Evolutionary conservation across 1,284 basidiomycete genomes (phyloP), one percentile per base, ranked within the genome.

Genomic region (Heimioporus retisporus): DNA sequence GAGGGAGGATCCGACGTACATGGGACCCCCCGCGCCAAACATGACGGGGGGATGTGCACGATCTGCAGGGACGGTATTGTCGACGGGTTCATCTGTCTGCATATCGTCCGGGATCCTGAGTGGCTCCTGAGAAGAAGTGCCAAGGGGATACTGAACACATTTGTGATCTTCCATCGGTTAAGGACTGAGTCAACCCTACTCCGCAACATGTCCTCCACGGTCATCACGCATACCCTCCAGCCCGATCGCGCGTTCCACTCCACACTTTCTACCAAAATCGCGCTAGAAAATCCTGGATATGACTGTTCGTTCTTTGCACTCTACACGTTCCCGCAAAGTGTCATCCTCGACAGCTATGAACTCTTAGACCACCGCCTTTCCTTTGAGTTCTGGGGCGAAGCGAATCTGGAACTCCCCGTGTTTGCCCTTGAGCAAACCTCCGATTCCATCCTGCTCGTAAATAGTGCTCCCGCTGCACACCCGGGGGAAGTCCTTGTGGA

Each of bases 11-110:
- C 23, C 6, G 40, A 68, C 78, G 25, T 55, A 78, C 77, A 80
- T 74, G 50, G 79, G 78, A 8, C 77, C 77, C 25, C 79, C 77
- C 31, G 77, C 77, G 14, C 77, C 78, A 55, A 78, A 78, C 56
- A 78, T 63, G 65, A 69, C 54, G 2, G 77, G 77, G 10, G 66
- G 77, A 16, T 64, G 67, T 46, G 66, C 59, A 18, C 64, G 71
- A 68, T 70, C 74, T 21, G 64, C 51, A 35, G 59, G 60, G 53
- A 69, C 60, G 55, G 59, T 43, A 40, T 62, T 68, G 56, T 79
- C 68, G 55, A 67, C 51, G 57, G 61, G 59, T 43, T 64, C 60
- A 8, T 73, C 75, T 21, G 31, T 35, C 57, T 72, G 68, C 78
- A 80, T 80, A n/a, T 72, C 75, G 48, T 79, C 76, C n/a, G 77